Evolutionary conservation across 345 rosid genomes (phyloP).

Genomic region (Ailanthus altissimus): DNA sequence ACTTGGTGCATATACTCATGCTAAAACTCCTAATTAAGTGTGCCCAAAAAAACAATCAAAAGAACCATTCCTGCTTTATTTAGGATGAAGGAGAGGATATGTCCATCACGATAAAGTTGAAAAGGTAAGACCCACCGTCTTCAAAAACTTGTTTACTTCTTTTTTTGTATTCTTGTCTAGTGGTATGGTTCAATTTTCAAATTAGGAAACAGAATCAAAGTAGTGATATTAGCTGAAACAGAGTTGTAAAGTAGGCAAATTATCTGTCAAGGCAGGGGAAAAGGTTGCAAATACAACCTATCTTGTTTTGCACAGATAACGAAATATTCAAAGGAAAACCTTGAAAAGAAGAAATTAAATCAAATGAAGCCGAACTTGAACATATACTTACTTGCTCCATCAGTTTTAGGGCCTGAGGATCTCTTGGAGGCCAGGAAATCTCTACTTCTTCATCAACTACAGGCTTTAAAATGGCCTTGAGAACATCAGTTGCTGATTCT

Average conservation of each 20-base stretch:
- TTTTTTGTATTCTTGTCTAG: background rate
- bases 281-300: background rate
- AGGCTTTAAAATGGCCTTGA: constrained; percentile 69
- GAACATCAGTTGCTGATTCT: constrained; percentile 83
- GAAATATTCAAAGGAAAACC: background rate
- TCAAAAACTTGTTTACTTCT: background rate
- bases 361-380: constrained; percentile 4
- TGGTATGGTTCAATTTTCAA: background rate
- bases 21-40: background rate
- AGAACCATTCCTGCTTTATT: background rate
- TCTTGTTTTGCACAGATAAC: background rate
- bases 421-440: constrained; percentile 81
- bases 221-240: background rate
- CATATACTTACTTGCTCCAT: constrained; percentile 65
- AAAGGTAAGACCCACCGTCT: background rate
- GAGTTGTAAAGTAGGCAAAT: background rate
- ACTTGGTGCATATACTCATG: background rate
- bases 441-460: constrained; percentile 68
- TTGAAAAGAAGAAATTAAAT: background rate
- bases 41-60: background rate
- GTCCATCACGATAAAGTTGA: background rate
- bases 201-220: background rate
- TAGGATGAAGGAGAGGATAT: background rate
- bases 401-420: constrained; percentile 60
- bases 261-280: constrained; percentile 8